Evolutionary conservation across 768 basidiomycete genomes (phyloP).

Genomic region (Amanita subjunquillea): DNA sequence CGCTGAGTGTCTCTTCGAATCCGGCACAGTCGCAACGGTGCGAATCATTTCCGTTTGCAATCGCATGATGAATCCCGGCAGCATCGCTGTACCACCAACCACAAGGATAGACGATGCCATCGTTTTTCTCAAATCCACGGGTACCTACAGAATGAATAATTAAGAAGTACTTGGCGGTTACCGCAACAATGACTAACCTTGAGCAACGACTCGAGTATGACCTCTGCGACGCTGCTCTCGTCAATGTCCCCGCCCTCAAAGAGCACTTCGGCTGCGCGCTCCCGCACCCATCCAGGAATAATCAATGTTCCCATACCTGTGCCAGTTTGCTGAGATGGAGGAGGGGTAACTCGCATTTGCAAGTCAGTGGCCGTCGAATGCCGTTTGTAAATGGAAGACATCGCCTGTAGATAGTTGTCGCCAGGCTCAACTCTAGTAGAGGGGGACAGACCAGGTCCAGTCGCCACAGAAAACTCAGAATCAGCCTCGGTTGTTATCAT

Average conservation of each 20-base stretch:
- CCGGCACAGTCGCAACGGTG: conserved; percentile 24
- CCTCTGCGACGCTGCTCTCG: conserved; percentile 75
- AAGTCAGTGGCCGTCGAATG: conserved; percentile 74
- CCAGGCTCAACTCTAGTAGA: conserved; percentile 3
- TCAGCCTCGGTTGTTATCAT: conserved; percentile 33
- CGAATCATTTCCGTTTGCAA: conserved; percentile 71
- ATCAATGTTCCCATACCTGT: conserved; percentile 71
- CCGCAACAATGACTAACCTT: conserved; percentile 42
- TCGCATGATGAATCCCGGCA: conserved; percentile 88
- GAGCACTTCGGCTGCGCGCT: conserved; percentile 82
- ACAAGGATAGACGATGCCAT: conserved; percentile 80
- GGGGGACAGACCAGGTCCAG: conserved; percentile 26
- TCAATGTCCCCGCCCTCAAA: conserved; percentile 89
- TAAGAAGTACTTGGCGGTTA: not conserved
- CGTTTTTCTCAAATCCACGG: conserved; percentile 81
- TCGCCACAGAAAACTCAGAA: conserved; percentile 51
- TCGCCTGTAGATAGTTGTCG: conserved; percentile 45
- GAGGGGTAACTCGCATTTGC: conserved; percentile 58
- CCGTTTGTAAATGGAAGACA: conserved; percentile 61
- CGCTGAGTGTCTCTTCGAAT: conserved; percentile 18
- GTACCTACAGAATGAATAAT: conserved; percentile 42
- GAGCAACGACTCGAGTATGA: conserved; percentile 66
- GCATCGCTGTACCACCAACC: conserved; percentile 81
- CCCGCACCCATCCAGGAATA: conserved; percentile 92
- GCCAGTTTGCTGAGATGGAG: conserved; percentile 53